Evolutionary conservation across 768 basidiomycete species (phyloP), one percentile per base, ranked within the genome.

Genomic region (Lactarius deliciosus): DNA sequence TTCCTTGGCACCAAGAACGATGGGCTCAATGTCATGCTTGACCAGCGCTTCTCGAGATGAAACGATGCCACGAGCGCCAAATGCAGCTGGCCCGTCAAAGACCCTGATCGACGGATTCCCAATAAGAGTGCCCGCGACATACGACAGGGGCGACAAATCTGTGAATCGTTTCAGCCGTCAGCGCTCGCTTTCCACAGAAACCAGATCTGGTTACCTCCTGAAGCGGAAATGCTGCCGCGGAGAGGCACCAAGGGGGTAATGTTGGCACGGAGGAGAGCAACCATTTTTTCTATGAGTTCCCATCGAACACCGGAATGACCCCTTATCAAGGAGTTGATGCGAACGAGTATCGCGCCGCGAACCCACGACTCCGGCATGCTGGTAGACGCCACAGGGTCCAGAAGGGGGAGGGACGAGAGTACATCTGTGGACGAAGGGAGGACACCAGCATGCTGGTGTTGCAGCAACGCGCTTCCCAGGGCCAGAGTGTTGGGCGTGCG

Each of bases 331-430:
- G 91, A 93, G 76, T 95, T 96, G 82, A 92, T 89, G 70, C 93
- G 90, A 71, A 96, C 82, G 11, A 93, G 77, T 72, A 95, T 92
- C 1, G 93, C 91, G 15, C 89, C 93, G 61, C 93, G 87, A 38
- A 94, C 92, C 90, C 94, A 94, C 2, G 90, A 79, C 66, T 91
- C 88, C 5, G 93, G 92, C 91, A 95, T 94, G 66, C 83, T 86
- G 36, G 84, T 83, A 13, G 86, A 83, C 13, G 82, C 77, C 15
- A 88, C 75, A 1, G 89, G 90, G 72, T 92, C 90, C 5, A 82
- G 81, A 54, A 93, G 85, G 10, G 92, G 91, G 0, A 92, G 80
- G 13, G 79, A 81, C 57, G 85, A 75, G 20, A 80, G 81, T 7
- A 79, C 73, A 25, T 81, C 74, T 5, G 81, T 77, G 11, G 85